Percentiles rank a stretch among this genome's conserved stretches.
Conservation (phyloP, 208 protist species). For the Leishmania arabica region DNA sequence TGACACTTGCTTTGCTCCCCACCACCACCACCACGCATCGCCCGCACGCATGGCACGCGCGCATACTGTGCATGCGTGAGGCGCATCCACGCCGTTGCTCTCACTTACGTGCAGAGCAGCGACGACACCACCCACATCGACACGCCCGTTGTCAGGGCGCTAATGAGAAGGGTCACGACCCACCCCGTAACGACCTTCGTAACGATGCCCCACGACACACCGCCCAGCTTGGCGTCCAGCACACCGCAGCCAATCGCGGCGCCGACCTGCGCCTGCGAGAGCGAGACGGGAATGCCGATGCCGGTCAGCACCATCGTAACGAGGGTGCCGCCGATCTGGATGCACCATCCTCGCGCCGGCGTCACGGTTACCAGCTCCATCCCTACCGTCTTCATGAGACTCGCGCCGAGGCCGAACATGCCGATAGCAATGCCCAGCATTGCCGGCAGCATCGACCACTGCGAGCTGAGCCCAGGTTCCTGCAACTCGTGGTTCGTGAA, state of each 20-base stretch:
- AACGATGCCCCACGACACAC: conserved; percentile 74
- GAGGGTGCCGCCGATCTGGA: conserved; percentile 74
- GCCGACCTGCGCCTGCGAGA: conserved; percentile 81
- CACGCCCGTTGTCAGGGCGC: conserved; percentile 59
- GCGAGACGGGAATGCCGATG: conserved; percentile 81
- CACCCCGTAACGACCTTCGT: conserved; percentile 75
- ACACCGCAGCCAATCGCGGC: conserved; percentile 82
- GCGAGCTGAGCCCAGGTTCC: conserved; percentile 44
- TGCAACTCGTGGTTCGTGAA: conserved; percentile 72
- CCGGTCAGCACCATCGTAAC: conserved; percentile 86
- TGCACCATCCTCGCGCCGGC: conserved; percentile 82
- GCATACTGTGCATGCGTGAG: not conserved
- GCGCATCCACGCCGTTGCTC: not conserved
- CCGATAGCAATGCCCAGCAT: conserved; percentile 88
- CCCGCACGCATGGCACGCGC: no score
- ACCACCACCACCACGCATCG: no score
- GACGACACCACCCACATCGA: conserved; percentile 46
- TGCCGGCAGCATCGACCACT: conserved; percentile 75
- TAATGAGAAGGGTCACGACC: conserved; percentile 77
- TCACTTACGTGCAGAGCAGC: conserved; percentile 37
- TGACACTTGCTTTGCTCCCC: not conserved
- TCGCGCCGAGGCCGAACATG: conserved; percentile 74
- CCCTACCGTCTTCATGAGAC: conserved; percentile 85
- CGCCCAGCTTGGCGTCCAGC: conserved; percentile 57
- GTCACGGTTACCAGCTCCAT: conserved; percentile 86